phyloP scores from a whole-genome alignment of 2,329 filamentous ascomycete species.

The Pseudocercospora fuligena region DNA sequence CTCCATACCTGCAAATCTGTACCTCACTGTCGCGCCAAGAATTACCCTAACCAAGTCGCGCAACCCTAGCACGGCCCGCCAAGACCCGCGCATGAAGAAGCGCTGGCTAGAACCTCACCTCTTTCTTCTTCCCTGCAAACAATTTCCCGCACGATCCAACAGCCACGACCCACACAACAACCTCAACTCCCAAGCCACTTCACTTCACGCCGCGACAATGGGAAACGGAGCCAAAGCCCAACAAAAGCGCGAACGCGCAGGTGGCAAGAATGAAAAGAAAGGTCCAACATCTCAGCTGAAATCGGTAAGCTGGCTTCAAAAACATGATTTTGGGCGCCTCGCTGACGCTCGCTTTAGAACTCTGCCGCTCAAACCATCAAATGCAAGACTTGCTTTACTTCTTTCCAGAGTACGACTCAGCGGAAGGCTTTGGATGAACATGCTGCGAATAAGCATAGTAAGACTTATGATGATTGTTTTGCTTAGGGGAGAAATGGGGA shows the following conservation, averaged over 20 bases:
- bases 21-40: neutral
- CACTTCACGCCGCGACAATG: neutral
- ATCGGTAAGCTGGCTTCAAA: conserved; percentile 1
- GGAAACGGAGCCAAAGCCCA: conserved; percentile 5
- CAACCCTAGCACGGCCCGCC: neutral
- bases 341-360: conserved; percentile 58
- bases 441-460: conserved; percentile 76
- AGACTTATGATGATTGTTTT: conserved; percentile 74
- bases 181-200: too few species aligned
- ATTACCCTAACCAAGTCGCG: neutral
- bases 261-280: neutral
- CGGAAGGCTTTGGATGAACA: conserved; percentile 73
- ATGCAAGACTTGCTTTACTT: conserved; percentile 76
- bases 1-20: neutral
- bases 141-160: neutral
- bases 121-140: neutral
- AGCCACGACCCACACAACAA: neutral
- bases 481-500: neutral
- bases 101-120: neutral
- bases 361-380: conserved; percentile 75
- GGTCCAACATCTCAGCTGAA: conserved; percentile 9
- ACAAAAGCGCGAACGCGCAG: conserved; percentile 18
- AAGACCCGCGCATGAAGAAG: neutral
- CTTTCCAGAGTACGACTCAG: conserved; percentile 78
- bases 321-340: too few species aligned